These are phyloP conservation scores for Suhomyces prunicola DNA, from an alignment of 805 yeast genomes.

Conservation along the genomic window DNA sequence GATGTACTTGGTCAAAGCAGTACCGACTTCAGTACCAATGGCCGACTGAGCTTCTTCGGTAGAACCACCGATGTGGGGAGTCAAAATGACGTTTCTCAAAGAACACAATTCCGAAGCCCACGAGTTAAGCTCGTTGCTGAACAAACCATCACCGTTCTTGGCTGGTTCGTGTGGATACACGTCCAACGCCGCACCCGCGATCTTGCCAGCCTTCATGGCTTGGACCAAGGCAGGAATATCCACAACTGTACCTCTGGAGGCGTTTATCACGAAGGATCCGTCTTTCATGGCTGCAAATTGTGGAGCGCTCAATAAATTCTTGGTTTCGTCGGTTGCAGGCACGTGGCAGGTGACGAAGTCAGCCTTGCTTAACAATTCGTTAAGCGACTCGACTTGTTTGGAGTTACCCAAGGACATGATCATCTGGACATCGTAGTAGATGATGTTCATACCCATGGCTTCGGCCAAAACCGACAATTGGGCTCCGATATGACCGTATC, in stretches of 20 bases:
- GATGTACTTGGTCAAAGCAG: constrained; percentile 82
- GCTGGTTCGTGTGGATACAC: constrained; percentile 98
- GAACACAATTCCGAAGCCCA: constrained; percentile 83
- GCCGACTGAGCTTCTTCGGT: constrained; percentile 99
- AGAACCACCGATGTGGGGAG: constrained; percentile 99
- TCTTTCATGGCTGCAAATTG: constrained; percentile 96
- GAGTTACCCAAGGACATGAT: constrained; percentile 98
- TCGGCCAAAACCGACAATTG: constrained; percentile 96
- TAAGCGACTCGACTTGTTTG: constrained; percentile 80
- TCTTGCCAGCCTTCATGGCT: constrained; percentile 88
- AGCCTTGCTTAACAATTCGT: constrained; percentile 73
- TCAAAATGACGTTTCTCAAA: constrained; percentile 82
- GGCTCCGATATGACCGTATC: constrained; percentile 98
- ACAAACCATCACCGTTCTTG: constrained; percentile 84
- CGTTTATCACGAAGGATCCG: constrained; percentile 91
- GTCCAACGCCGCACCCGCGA: constrained; percentile 96
- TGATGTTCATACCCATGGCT: constrained; percentile 94
- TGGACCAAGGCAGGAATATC: constrained; percentile 91
- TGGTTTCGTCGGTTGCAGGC: constrained; percentile 91
- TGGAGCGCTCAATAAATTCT: constrained; percentile 81
- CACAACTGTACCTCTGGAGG: constrained; percentile 96
- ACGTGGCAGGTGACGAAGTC: constrained; percentile 94
- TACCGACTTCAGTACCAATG: constrained; percentile 92
- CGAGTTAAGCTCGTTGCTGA: constrained; percentile 66
- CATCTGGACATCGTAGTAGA: constrained; percentile 87